Conservation (phyloP, 257 asterid species). For the Solanum virginianum region DNA sequence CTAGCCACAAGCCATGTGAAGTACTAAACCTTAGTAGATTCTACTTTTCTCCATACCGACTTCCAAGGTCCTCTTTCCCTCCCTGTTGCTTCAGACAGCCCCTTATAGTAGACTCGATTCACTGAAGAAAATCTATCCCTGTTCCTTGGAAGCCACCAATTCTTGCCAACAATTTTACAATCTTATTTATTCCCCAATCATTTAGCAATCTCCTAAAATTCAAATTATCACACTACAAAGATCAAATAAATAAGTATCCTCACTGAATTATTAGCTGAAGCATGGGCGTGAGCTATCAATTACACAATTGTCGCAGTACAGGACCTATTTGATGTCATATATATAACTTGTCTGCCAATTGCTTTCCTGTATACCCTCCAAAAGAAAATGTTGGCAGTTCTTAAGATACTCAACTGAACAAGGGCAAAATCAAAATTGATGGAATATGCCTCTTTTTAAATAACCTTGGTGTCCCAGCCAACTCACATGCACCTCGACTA, state of each 20-base stretch:
- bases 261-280: background rate
- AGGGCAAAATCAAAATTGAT: background rate
- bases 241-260: background rate
- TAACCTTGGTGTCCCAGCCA: no score
- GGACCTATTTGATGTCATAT: background rate
- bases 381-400: background rate
- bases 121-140: background rate
- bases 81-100: background rate
- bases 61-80: background rate
- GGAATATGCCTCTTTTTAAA: background rate
- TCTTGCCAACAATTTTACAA: background rate
- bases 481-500: no score
- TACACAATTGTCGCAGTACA: background rate
- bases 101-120: background rate
- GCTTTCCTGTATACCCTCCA: background rate
- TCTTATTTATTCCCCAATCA: no score
- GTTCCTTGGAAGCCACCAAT: background rate
- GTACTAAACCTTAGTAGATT: background rate
- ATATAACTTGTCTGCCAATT: background rate
- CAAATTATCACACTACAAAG: background rate
- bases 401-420: background rate
- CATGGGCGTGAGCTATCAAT: background rate
- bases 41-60: background rate
- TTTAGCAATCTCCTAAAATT: no score
- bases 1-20: background rate